Percentiles rank a stretch among this genome's conserved stretches.
Evolutionary conservation across 2,329 filamentous ascomycete genomes (phyloP).

Genomic region (Ophiostoma sp.): DNA sequence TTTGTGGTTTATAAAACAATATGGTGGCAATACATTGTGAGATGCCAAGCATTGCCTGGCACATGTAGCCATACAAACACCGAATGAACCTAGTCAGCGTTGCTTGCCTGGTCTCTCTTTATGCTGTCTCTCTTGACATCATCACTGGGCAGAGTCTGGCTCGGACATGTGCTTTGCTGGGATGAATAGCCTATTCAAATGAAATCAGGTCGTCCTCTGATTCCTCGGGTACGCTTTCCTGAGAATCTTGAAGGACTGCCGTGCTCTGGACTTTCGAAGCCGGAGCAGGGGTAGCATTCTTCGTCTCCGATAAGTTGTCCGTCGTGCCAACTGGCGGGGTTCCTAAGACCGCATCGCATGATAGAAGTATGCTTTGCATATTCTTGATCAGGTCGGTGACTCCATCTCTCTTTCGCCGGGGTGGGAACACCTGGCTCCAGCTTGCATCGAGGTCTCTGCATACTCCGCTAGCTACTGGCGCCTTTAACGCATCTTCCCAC

Average conservation of each 20-base stretch:
- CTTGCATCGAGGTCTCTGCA: conserved; percentile 22
- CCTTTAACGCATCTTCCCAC: conserved; percentile 20
- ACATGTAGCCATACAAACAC: neutral
- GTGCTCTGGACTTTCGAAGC: neutral
- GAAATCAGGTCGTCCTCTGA: conserved; percentile 14
- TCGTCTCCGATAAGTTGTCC: neutral
- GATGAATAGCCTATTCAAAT: conserved; percentile 11
- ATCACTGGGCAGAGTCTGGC: too few relatives aligned
- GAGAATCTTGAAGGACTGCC: neutral
- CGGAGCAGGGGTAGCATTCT: neutral
- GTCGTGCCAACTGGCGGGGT: neutral
- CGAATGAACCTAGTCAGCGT: neutral
- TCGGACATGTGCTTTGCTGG: too few relatives aligned
- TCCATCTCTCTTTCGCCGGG: neutral
- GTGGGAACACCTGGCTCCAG: conserved; percentile 21
- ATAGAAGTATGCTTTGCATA: neutral
- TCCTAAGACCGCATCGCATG: neutral
- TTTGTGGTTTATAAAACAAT: neutral
- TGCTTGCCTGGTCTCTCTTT: too few relatives aligned
- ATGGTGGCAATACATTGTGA: too few relatives aligned
- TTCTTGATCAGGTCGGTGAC: conserved; percentile 19
- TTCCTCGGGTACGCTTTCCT: neutral
- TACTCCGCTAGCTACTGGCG: neutral
- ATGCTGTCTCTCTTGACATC: too few relatives aligned
- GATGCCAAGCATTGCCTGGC: neutral